Evolutionary conservation across 23 red algal genomes (phyloP).

Genomic region (Gracilariopsis chorda): DNA sequence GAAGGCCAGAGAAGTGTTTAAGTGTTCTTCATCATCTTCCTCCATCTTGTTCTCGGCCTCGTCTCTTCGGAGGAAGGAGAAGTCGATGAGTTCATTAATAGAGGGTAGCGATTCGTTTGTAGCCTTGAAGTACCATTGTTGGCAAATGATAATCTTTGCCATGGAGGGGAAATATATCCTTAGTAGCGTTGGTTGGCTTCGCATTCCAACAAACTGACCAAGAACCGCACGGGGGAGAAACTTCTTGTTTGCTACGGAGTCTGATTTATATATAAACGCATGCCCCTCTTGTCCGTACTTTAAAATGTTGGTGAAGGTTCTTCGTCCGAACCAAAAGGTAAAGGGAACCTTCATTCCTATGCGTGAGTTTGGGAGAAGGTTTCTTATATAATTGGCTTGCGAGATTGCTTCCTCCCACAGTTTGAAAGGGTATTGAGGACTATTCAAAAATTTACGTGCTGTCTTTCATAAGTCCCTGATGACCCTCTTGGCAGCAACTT

Average conservation of each 20-base stretch:
- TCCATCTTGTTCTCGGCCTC: neutral
- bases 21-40: neutral
- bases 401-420: slow-evolving; percentile 17
- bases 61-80: neutral
- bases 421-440: neutral
- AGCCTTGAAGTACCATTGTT: neutral
- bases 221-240: neutral
- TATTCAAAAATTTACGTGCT: neutral
- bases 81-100: neutral
- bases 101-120: neutral
- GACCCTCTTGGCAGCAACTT: slow-evolving; percentile 3
- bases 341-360: neutral
- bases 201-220: slow-evolving; percentile 19
- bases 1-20: neutral
- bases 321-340: neutral
- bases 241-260: neutral
- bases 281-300: neutral
- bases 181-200: neutral
- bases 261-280: neutral
- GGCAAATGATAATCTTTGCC: neutral
- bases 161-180: slow-evolving; percentile 10
- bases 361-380: neutral
- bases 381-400: slow-evolving; percentile 1
- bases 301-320: neutral
- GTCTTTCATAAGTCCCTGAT: neutral